These are phyloP conservation scores for Clarkia xantiana DNA, from an alignment of 345 rosid genomes.

Conservation along the genomic window DNA sequence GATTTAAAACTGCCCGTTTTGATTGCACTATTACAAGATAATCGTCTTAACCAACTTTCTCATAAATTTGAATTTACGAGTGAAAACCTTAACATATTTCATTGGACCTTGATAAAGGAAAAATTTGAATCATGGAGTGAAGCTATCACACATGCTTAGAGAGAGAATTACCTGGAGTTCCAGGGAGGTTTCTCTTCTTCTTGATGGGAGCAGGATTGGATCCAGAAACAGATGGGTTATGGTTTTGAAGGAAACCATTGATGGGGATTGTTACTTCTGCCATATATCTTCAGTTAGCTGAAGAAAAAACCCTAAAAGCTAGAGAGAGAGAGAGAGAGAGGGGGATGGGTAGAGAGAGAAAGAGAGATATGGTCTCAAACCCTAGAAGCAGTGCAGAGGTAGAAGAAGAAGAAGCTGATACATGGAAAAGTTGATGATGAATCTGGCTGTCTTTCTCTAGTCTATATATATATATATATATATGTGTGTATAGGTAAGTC, in stretches of 20 bases:
- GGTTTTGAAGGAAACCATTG: slow-evolving; percentile 3
- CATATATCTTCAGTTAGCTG: slow-evolving; percentile 1
- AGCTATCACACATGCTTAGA: neutral
- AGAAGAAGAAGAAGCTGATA: no score
- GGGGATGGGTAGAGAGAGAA: no score
- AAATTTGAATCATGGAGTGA: neutral
- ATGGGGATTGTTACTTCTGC: slow-evolving; percentile 6
- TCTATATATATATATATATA: no score
- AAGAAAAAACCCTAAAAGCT: neutral
- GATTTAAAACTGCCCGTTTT: no score
- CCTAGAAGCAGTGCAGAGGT: no score
- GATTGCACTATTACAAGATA: no score
- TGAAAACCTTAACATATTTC: no score
- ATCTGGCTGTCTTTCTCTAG: no score
- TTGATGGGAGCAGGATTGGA: slow-evolving; percentile 19
- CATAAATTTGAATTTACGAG: no score
- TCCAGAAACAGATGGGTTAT: slow-evolving; percentile 1
- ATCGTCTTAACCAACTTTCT: no score
- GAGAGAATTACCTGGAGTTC: slow-evolving; percentile 61
- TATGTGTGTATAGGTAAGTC: no score
- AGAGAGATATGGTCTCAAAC: slow-evolving; percentile 1
- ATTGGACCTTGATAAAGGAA: neutral
- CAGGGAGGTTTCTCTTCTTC: slow-evolving; percentile 94
- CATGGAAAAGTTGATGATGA: no score
- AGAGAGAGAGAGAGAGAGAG: neutral